Evolutionary conservation across 2,329 filamentous ascomycete genomes (phyloP).

Genomic region (Beauveria medogensis): DNA sequence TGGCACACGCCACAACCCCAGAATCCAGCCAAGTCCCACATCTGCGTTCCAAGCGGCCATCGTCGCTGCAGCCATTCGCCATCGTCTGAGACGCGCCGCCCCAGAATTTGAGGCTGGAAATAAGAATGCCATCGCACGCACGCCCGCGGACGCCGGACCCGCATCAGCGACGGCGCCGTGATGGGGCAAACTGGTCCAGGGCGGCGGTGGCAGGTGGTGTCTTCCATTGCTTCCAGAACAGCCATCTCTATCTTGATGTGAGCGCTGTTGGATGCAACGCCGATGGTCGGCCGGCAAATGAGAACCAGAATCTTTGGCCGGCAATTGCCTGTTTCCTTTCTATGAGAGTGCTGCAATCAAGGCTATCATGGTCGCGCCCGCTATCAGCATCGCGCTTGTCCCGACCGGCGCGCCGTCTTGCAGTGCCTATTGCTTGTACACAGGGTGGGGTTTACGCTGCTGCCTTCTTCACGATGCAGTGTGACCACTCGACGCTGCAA

Average conservation of each 20-base stretch:
- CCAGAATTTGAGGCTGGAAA: background rate
- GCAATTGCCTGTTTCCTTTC: background rate
- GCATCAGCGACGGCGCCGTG: background rate
- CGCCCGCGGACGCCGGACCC: conserved; percentile 7
- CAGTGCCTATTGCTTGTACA: background rate
- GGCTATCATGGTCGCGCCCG: background rate
- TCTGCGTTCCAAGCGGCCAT: background rate
- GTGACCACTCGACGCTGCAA: background rate
- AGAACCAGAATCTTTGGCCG: background rate
- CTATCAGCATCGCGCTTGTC: background rate
- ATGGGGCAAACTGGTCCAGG: background rate
- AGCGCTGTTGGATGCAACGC: background rate
- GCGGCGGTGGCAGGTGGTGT: background rate
- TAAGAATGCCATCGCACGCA: background rate
- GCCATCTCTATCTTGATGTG: background rate
- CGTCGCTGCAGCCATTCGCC: background rate
- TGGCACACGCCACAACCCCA: background rate
- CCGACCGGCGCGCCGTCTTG: background rate
- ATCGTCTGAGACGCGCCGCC: background rate
- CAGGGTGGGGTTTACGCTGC: background rate
- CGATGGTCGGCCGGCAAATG: conserved; percentile 3
- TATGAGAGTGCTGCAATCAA: background rate
- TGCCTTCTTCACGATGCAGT: background rate
- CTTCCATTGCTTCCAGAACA: background rate
- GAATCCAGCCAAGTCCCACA: conserved; percentile 1